A percentile compares a stretch with the other conserved stretches of the same genome.
phyloP scores from a whole-genome alignment of 2,329 filamentous ascomycete genomes.

The Aspergillus ibericus region DNA sequence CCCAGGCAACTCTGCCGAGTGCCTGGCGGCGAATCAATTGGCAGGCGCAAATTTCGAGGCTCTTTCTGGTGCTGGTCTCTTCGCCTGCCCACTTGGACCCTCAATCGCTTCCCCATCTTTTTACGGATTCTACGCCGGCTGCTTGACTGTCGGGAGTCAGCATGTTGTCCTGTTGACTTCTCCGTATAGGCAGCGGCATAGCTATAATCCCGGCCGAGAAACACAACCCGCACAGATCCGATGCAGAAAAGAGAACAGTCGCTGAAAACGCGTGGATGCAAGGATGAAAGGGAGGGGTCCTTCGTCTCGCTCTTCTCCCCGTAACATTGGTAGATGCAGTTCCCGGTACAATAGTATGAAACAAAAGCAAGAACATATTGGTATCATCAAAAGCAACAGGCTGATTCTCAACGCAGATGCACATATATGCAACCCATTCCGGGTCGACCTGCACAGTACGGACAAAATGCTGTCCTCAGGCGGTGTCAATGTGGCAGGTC shows the following conservation, averaged over 20 bases:
- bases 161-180: neutral
- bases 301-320: neutral
- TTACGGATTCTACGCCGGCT: neutral
- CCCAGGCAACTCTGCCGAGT: conserved; percentile 14
- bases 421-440: neutral
- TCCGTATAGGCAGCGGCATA: neutral
- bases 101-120: neutral
- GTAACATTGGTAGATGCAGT: neutral
- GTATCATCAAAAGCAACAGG: neutral
- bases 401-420: conserved; percentile 2
- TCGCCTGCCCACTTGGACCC: neutral
- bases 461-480: neutral
- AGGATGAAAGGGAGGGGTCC: neutral
- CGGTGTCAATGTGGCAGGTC: neutral
- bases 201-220: neutral
- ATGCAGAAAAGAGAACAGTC: neutral
- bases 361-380: neutral
- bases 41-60: neutral
- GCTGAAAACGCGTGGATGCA: neutral
- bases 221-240: neutral
- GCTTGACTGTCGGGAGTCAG: neutral
- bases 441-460: neutral
- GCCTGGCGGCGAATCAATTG: neutral
- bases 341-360: neutral
- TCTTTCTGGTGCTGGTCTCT: neutral